Conservation (phyloP, 2,329 filamentous ascomycete genomes). For the Pyricularia sp. region DNA sequence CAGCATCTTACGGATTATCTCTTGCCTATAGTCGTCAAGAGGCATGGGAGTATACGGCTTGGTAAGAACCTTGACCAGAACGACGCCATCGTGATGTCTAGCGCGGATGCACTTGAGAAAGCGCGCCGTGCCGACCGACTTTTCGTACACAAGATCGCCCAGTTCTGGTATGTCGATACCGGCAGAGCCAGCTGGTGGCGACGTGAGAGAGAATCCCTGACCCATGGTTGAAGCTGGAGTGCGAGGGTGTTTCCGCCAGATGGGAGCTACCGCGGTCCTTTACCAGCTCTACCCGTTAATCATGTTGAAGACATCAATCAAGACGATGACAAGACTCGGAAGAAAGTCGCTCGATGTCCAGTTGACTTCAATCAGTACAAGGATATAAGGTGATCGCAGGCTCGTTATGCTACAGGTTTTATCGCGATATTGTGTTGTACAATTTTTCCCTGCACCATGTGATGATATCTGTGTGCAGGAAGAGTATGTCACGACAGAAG, state of each 20-base stretch:
- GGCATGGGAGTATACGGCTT: slow-evolving; percentile 80
- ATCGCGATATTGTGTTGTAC: not conserved
- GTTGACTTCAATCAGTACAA: not conserved
- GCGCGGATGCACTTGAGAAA: slow-evolving; percentile 97
- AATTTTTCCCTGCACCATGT: not conserved
- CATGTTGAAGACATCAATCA: not conserved
- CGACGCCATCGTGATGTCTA: slow-evolving; percentile 76
- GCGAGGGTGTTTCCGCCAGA: not conserved
- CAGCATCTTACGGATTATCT: slow-evolving; percentile 49
- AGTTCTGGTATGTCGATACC: slow-evolving; percentile 92
- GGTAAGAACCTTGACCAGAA: slow-evolving; percentile 87
- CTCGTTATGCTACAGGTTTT: not conserved
- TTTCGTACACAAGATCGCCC: slow-evolving; percentile 81
- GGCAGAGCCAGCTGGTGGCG: slow-evolving; percentile 79
- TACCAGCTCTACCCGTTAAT: not conserved
- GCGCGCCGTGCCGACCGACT: slow-evolving; percentile 76
- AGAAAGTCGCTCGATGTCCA: not conserved
- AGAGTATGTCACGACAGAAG: not conserved
- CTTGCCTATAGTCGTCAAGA: slow-evolving; percentile 64
- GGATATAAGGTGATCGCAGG: not conserved
- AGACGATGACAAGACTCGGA: not conserved
- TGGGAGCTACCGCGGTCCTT: not conserved
- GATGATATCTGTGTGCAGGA: not conserved
- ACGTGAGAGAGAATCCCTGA: slow-evolving; percentile 89
- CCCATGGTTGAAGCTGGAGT: slow-evolving; percentile 51